phyloP scores from a whole-genome alignment of 2,329 filamentous ascomycete species.

The Neofusicoccum umdonicola region DNA sequence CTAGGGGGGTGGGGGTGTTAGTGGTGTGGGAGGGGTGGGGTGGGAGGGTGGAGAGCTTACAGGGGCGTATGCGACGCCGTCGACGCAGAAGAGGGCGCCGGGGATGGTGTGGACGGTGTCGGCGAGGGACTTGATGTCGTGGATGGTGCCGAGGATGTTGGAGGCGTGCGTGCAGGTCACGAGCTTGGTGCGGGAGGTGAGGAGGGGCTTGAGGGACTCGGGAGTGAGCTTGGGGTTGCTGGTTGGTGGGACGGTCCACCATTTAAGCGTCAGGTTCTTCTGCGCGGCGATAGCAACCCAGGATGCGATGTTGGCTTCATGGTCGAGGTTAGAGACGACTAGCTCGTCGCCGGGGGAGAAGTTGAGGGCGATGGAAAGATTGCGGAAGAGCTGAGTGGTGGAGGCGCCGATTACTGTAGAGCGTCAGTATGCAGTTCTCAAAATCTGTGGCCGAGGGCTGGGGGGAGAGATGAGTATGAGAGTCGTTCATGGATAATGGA shows the following conservation, averaged over 20 bases:
- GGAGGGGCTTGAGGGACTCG: constrained; percentile 56
- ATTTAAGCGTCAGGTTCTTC: constrained; percentile 62
- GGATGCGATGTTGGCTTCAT: constrained; percentile 73
- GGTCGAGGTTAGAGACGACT: constrained; percentile 69
- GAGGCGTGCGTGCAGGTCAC: constrained; percentile 72
- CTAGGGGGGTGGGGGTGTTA: no score
- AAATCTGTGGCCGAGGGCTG: no score
- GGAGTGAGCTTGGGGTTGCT: constrained; percentile 59
- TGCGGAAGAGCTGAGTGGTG: constrained; percentile 74
- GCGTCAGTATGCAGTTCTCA: no score
- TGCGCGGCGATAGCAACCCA: constrained; percentile 68
- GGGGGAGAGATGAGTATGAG: no score
- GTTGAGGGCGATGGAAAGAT: constrained; percentile 49
- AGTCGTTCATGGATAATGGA: no score
- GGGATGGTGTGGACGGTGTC: constrained; percentile 52
- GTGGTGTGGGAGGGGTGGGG: not conserved
- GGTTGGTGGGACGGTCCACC: constrained; percentile 56
- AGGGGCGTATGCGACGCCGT: constrained; percentile 74
- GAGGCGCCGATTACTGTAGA: constrained; percentile 66
- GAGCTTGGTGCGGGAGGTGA: constrained; percentile 64
- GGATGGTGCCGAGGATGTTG: constrained; percentile 71
- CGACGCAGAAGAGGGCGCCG: constrained; percentile 65
- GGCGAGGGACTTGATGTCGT: constrained; percentile 59
- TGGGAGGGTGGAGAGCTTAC: not conserved
- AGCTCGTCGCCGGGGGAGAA: constrained; percentile 58